phyloP scores from a whole-genome alignment of 495 filamentous ascomycete genomes.

The Xylaria sp. region DNA sequence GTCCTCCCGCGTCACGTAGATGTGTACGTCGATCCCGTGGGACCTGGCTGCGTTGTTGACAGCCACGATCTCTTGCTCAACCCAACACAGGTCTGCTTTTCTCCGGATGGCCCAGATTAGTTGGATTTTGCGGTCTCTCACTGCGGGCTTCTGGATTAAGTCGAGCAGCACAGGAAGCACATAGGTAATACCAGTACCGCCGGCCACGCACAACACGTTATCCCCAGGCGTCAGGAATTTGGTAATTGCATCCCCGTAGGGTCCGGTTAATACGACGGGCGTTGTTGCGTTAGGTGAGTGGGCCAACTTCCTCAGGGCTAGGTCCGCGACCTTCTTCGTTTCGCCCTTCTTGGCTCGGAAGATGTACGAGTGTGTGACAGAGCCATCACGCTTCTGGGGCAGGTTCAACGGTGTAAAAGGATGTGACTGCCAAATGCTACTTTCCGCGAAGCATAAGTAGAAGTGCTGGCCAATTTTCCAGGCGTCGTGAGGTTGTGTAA shows the following conservation, averaged over 20 bases:
- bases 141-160: conserved; percentile 43
- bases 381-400: conserved; percentile 44
- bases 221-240: conserved; percentile 47
- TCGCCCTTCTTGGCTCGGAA: conserved; percentile 66
- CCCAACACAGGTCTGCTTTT: conserved; percentile 61
- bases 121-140: conserved; percentile 51
- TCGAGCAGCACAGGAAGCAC: conserved; percentile 62
- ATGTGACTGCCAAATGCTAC: conserved; percentile 71
- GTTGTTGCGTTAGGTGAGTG: conserved; percentile 43
- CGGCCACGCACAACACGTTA: conserved; percentile 68
- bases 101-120: conserved; percentile 69
- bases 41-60: conserved; percentile 48
- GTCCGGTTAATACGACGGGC: conserved; percentile 62
- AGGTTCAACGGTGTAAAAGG: conserved; percentile 67
- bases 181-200: conserved; percentile 70
- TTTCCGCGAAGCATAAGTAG: conserved; percentile 65
- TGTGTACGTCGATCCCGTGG: conserved; percentile 54
- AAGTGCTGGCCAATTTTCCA: conserved; percentile 73
- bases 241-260: conserved; percentile 62
- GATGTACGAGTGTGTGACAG: conserved; percentile 65
- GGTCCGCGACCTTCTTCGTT: conserved; percentile 59
- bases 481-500: conserved; percentile 59
- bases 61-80: conserved; percentile 59
- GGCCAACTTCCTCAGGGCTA: conserved; percentile 45
- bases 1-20: conserved; percentile 64